Base-by-base conservation (phyloP, 2,329 filamentous ascomycete genomes). In the Aspergillus sergii region DNA sequence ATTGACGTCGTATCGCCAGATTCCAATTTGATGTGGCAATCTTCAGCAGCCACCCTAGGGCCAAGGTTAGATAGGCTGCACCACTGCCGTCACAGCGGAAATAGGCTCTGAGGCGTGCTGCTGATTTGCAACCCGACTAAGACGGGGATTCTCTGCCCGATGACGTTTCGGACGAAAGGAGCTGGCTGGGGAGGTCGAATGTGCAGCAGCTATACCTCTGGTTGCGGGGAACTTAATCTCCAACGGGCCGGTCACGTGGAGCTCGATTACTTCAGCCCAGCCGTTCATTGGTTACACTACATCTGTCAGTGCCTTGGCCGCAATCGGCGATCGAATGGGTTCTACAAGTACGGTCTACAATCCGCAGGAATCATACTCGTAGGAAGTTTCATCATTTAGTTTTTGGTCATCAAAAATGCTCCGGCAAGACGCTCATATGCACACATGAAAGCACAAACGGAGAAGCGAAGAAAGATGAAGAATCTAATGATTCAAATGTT, bases 81-180 rank as follows among this genome's bases (percentile, higher is more conserved):
- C 28, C 48, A 51, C 48, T 51, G 10, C 28, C 28, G 48, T 32
- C 28, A 32, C 26, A 34, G 48, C 3, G 28, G 11, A 21, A 51
- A 32, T 51, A 34, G 9, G 12, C 16, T 34, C 26, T n/a, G 8
- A 11, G n/a, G 12, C 32, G 10, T 26, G 12, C n/a, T 23, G 7
- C 21, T 26, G 19, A 23, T 55, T 30, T 39, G 51, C 21, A 55
- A 21, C 32, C 51, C 34, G 51, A 39, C 26, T 30, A 9, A 9
- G n/a, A 39, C 9, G 51, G n/a, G 32, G 32, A 23, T 8, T 39
- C n/a, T 36, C n/a, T 39, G 51, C n/a, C 32, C 55, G 60, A 72
- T 72, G 73, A 74, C 71, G 71, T 72, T 66, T 73, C 73, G 73
- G 73, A 60, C 71, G 72, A 74, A 74, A 64, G 73, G 72, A 73